These are phyloP conservation scores for Apiospora hydei DNA, from an alignment of 2,329 filamentous ascomycete genomes.

Conservation along the genomic window DNA sequence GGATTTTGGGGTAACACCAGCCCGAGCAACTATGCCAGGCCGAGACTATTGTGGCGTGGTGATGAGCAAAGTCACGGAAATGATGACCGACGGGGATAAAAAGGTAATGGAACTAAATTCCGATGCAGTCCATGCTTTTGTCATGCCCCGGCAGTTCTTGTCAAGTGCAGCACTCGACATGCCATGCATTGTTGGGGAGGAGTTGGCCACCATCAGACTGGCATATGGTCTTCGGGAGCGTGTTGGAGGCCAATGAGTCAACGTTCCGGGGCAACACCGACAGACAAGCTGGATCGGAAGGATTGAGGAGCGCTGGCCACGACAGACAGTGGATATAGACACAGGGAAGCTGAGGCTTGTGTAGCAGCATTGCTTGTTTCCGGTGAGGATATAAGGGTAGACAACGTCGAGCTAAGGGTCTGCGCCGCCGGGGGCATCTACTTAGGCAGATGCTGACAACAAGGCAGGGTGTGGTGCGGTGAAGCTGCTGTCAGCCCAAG, in stretches of 20 bases:
- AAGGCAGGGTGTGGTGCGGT: background rate
- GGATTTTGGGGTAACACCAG: conserved; percentile 22
- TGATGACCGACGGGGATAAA: background rate
- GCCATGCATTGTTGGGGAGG: background rate
- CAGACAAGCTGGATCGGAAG: background rate
- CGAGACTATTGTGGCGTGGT: conserved; percentile 15
- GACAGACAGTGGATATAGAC: background rate
- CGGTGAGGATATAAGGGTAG: background rate
- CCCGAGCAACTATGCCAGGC: conserved; percentile 18
- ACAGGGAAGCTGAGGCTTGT: background rate
- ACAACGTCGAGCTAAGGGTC: background rate
- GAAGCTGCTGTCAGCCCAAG: conserved; percentile 10
- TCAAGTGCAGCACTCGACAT: conserved; percentile 15
- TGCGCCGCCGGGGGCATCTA: background rate
- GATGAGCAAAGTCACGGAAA: conserved; percentile 19
- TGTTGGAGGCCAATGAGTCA: background rate
- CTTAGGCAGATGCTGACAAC: background rate
- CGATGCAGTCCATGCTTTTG: conserved; percentile 1
- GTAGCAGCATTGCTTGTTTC: background rate
- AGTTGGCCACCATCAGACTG: background rate
- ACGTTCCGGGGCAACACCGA: conserved; percentile 1
- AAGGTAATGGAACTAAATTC: background rate
- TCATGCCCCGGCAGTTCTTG: background rate
- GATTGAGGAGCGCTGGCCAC: background rate
- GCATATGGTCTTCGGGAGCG: background rate